Base-by-base conservation (phyloP, 768 basidiomycete species). In the Pholiota conissans region DNA sequence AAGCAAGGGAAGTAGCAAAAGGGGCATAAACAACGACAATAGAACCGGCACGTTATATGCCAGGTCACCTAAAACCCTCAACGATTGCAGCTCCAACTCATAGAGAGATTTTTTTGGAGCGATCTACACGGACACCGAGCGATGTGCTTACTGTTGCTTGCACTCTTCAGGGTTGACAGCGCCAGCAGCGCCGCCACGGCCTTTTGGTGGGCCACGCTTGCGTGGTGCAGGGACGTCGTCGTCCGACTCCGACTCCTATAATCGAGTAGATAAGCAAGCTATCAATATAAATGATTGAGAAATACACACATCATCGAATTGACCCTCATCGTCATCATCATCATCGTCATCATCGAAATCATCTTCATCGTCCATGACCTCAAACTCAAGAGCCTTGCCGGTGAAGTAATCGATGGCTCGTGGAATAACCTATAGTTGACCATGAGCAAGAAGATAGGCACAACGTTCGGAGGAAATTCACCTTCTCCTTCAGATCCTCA, bases 391-490 rank as follows among this genome's bases (percentile, higher is more conserved):
- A 13, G 95, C 93, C 75, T 95, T 95, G 63, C 95, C 95, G 5
- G 95, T 97, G 79, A 99, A 99, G 80, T 90, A 98, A 74, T 98
- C 97, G 57, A 98, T 78, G 11, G 95, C 96, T 61, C 91, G 91
- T 54, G 96, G 95, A 59, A 99, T 93, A 69, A 98, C 83, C 93
- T 96, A 49, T 5, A 49, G 50, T 34, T 18, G 9, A 27, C 39
- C 24, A 20, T 52, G 1, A 40, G 34, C 5, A 34, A 18, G 53
- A 28, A 34, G 42, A 49, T 9, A n/a, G 51, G 20, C 8, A 35
- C 30, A 39, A 11, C 16, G 46, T 18, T 28, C 5, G 18, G 28
- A 24, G 60, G 34, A 46, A n/a, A 69, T 75, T 5, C 51, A 91
- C 92, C 81, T 95, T 92, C 72, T 98, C 96, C 76, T 98, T 98